Conservation (phyloP, 352 stramenopile species). For the Phytophthora lateralis region DNA sequence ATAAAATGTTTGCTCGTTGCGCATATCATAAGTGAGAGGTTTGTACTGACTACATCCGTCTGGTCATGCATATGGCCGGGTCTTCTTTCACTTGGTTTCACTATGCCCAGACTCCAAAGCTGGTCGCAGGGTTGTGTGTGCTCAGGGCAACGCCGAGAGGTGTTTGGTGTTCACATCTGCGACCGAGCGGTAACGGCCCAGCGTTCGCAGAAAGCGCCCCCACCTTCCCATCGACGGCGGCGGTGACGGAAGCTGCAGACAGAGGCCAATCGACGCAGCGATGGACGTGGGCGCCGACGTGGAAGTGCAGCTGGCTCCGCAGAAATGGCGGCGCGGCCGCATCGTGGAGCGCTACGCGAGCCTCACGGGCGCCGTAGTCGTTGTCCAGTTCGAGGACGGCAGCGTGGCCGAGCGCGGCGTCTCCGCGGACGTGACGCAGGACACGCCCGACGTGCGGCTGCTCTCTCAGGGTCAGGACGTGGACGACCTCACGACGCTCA, state of each 20-base stretch:
- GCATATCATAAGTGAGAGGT: no score
- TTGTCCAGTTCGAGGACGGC: constrained; percentile 74
- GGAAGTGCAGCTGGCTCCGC: constrained; percentile 52
- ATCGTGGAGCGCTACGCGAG: constrained; percentile 73
- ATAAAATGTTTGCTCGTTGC: no score
- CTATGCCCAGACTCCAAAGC: background rate
- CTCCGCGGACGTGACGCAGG: constrained; percentile 40
- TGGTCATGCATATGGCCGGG: background rate
- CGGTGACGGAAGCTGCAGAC: background rate
- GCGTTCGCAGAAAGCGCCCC: constrained; percentile 17
- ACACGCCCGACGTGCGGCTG: constrained; percentile 38
- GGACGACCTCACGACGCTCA: constrained; percentile 84
- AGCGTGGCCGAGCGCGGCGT: constrained; percentile 52
- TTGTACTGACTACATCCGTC: constrained; percentile 6
- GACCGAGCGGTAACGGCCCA: constrained; percentile 8
- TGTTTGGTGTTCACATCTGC: background rate
- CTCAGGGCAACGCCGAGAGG: background rate
- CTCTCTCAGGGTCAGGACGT: constrained; percentile 41
- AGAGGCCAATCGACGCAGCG: constrained; percentile 24
- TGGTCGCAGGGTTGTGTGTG: constrained; percentile 19
- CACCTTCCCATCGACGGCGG: constrained; percentile 15
- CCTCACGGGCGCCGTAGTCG: constrained; percentile 54
- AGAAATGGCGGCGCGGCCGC: constrained; percentile 53
- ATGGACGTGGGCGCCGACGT: constrained; percentile 77
- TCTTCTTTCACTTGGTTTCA: background rate